Evolutionary conservation across 257 asterid genomes (phyloP).

Genomic region (Solanum paucissectum): DNA sequence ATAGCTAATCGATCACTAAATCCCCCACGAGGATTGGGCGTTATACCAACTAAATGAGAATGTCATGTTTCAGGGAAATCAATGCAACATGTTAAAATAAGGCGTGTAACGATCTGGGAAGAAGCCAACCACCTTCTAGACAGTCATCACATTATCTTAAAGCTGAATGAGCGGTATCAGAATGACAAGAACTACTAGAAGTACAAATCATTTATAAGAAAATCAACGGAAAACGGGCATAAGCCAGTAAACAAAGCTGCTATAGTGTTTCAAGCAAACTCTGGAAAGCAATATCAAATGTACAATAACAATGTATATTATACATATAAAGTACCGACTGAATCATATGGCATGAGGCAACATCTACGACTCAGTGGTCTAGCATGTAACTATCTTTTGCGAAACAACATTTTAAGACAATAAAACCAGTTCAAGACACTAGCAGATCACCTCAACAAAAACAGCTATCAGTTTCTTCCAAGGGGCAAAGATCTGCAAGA

Average conservation of each 20-base stretch:
- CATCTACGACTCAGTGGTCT: neutral
- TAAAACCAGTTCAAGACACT: slow-evolving; percentile 2
- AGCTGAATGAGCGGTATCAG: neutral
- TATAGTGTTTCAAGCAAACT: neutral
- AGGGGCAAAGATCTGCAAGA: slow-evolving; percentile 85
- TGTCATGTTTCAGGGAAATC: neutral
- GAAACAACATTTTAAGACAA: neutral
- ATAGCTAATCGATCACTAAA: neutral
- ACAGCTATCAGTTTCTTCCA: slow-evolving; percentile 62
- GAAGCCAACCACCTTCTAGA: neutral
- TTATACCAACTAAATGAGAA: neutral
- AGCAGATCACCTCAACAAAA: slow-evolving; percentile 9
- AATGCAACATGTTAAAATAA: neutral
- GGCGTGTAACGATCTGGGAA: neutral
- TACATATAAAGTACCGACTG: neutral
- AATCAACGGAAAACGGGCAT: neutral
- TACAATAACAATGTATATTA: neutral
- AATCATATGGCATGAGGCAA: neutral
- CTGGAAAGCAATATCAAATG: neutral
- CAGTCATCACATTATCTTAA: neutral
- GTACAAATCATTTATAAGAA: neutral
- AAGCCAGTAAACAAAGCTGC: neutral
- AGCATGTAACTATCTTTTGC: neutral
- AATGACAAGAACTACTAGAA: neutral
- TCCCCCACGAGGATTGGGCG: neutral